These are phyloP conservation scores for Lactifluus rugatus DNA, from an alignment of 768 basidiomycete genomes.

Conservation along the genomic window DNA sequence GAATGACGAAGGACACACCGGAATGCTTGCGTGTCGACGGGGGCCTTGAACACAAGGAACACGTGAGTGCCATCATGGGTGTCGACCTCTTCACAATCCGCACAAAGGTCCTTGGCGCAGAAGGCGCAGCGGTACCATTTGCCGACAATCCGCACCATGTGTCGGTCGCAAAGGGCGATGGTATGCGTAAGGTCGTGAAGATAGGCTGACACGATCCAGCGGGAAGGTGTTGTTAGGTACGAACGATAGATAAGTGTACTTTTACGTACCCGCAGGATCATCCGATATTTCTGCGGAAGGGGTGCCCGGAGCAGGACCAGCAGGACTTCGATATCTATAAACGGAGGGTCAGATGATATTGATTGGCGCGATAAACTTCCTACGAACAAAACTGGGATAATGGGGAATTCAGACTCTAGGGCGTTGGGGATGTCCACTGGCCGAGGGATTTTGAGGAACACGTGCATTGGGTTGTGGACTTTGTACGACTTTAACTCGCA, in stretches of 20 bases:
- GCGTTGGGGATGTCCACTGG: conserved; percentile 50
- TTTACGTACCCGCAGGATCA: conserved; percentile 47
- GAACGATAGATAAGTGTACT: not conserved
- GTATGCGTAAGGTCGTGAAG: conserved; percentile 49
- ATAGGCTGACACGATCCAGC: conserved; percentile 40
- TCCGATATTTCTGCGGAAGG: conserved; percentile 29
- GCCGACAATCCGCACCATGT: conserved; percentile 73
- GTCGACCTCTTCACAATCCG: conserved; percentile 68
- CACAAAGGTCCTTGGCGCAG: conserved; percentile 82
- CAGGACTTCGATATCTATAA: conserved; percentile 53
- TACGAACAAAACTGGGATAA: conserved; percentile 62
- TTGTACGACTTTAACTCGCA: conserved; percentile 75
- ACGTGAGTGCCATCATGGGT: conserved; percentile 76
- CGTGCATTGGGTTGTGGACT: conserved; percentile 74
- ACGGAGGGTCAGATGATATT: not conserved
- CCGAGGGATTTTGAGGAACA: conserved; percentile 80
- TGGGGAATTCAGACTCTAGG: conserved; percentile 42
- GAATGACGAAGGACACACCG: conserved; percentile 36
- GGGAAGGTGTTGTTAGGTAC: not conserved
- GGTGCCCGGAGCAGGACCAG: conserved; percentile 35
- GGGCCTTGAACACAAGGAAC: conserved; percentile 82
- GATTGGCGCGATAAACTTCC: not conserved
- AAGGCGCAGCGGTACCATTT: conserved; percentile 89
- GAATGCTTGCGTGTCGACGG: conserved; percentile 68
- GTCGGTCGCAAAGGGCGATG: conserved; percentile 76